Percentiles rank a stretch among this genome's conserved stretches.
Conservation (phyloP, 2,329 filamentous ascomycete genomes). For the Neofusicoccum laricinum region DNA sequence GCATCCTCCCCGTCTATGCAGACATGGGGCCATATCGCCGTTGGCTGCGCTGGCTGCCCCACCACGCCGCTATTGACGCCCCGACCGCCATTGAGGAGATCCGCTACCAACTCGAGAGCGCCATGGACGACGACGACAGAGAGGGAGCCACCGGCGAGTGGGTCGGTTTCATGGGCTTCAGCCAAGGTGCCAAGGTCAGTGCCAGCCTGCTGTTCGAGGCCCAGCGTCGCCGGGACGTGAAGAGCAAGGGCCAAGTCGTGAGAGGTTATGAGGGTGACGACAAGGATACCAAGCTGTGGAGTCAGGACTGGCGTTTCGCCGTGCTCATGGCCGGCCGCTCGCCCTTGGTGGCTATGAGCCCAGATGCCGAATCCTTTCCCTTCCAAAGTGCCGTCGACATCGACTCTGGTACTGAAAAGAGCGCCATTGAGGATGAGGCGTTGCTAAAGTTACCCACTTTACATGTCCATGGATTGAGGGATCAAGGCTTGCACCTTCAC, state of each 20-base stretch:
- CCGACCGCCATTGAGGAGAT: constrained; percentile 47
- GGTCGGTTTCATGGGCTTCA: constrained; percentile 52
- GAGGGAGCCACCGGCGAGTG: constrained; percentile 42
- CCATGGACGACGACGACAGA: constrained; percentile 45
- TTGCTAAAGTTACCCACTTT: constrained; percentile 59
- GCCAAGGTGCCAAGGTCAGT: constrained; percentile 48
- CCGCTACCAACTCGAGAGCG: constrained; percentile 42
- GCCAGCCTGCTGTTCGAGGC: constrained; percentile 53
- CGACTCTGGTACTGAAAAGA: constrained; percentile 27
- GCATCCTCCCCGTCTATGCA: constrained; percentile 63
- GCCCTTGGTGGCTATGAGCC: constrained; percentile 54
- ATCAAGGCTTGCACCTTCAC: constrained; percentile 60
- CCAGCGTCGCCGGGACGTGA: constrained; percentile 49
- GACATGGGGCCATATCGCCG: constrained; percentile 63
- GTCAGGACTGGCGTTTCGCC: constrained; percentile 55
- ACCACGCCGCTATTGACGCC: constrained; percentile 55
- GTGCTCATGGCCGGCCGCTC: constrained; percentile 61
- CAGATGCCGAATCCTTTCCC: constrained; percentile 16
- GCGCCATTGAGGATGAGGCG: constrained; percentile 34
- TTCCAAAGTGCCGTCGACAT: constrained; percentile 44
- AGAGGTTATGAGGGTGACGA: constrained; percentile 18
- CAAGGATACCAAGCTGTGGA: constrained; percentile 23
- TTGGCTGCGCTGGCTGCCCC: constrained; percentile 62
- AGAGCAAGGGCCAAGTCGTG: constrained; percentile 24
- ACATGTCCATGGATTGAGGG: constrained; percentile 65